Evolutionary conservation across 306 rosid species (phyloP), one percentile per base, ranked within the genome.

Genomic region (Hippophae rhamnoides): DNA sequence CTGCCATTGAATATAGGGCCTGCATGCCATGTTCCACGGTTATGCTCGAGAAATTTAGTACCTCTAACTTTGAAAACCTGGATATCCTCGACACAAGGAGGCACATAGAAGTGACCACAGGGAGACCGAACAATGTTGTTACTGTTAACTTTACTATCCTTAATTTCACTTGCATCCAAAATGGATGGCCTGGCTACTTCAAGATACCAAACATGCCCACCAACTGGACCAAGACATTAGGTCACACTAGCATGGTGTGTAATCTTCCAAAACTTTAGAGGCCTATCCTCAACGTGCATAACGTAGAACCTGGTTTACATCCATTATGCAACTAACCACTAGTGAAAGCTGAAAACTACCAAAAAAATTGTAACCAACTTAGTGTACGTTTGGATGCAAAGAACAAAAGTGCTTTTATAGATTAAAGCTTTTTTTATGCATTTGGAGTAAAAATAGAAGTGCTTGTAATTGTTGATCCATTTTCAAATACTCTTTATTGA

Each of bases 11-110:
- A 92, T 55, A 87, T 70, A 64, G 98, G 98, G 38, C 98, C 98
- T 3, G 93, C 96, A 27, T 92, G 98, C 98, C 96, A 92, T 52
- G 98, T 92, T 65, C 96, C 98, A 0, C 31, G 70, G 26, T 85
- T 69, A 57, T 85, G 87, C 93, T 85, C 85, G 41, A 92, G 78
- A 71, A 85, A 92, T 60, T 85, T 87, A 27, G 84, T 43, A 62
- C 96, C 93, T 43, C 80, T 41, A 63, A 92, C 70, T 77, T 69
- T 87, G 70, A 85, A 92, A 64, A 78, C 86, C 0, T 68, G 74
- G 57, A 85, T 76, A 53, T 80, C 86, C 47, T 86, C 82, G 6
- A 79, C 64, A 13, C 68, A 60, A 3, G 96, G 98, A 43, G 93
- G 88, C 70, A 69, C 78, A 10, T 74, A 87, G 18, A 63, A 62